These are phyloP conservation scores for Penicillium sp. DNA, from an alignment of 2,329 filamentous ascomycete genomes.

Conservation along the genomic window DNA sequence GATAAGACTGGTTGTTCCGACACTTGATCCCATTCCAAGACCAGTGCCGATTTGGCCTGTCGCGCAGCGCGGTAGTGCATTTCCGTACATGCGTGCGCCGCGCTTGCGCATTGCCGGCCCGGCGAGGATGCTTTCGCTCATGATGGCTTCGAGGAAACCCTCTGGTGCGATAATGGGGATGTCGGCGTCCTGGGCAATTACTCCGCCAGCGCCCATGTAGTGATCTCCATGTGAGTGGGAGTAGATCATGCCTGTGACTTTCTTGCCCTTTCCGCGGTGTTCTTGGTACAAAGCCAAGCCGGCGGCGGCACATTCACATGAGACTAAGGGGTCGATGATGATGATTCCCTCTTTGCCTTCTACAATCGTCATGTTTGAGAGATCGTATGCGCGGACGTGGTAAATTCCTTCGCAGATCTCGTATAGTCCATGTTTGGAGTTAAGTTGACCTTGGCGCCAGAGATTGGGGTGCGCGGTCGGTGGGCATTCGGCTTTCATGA, in stretches of 20 bases:
- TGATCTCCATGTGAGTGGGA: slow-evolving; percentile 46
- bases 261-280: slow-evolving; percentile 13
- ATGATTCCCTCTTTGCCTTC: slow-evolving; percentile 40
- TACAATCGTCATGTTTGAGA: slow-evolving; percentile 45
- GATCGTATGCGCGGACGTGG: slow-evolving; percentile 43
- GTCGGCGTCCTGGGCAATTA: slow-evolving; percentile 1
- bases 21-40: slow-evolving; percentile 30
- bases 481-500: slow-evolving; percentile 27
- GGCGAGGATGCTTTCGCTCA: slow-evolving; percentile 42
- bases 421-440: slow-evolving; percentile 37
- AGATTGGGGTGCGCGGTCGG: slow-evolving; percentile 32
- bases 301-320: slow-evolving; percentile 35
- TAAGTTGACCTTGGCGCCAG: slow-evolving; percentile 39
- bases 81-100: slow-evolving; percentile 45
- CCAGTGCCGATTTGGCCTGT: slow-evolving; percentile 41
- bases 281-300: slow-evolving; percentile 37
- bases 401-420: slow-evolving; percentile 39
- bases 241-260: slow-evolving; percentile 41
- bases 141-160: slow-evolving; percentile 41
- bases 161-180: slow-evolving; percentile 24
- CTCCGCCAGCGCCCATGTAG: slow-evolving; percentile 32
- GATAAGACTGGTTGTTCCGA: slow-evolving; percentile 35
- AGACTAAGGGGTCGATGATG: slow-evolving; percentile 42
- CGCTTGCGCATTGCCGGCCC: slow-evolving; percentile 42
- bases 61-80: slow-evolving; percentile 26